phyloP scores from a whole-genome alignment of 1,284 basidiomycete genomes.

The Dichomitus squalens region DNA sequence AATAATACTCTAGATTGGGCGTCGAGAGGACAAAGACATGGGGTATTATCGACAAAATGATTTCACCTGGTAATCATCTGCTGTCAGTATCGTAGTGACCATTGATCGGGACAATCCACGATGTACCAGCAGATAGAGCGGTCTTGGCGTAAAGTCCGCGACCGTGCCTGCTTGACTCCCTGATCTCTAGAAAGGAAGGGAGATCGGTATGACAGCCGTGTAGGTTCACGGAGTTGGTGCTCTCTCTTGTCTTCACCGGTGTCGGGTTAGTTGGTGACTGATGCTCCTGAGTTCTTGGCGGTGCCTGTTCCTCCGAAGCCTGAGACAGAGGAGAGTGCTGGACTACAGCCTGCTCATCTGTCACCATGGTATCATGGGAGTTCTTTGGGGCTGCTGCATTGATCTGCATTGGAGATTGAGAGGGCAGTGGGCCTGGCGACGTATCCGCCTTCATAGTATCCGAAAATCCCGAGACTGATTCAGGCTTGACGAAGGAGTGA shows the following conservation, averaged over 20 bases:
- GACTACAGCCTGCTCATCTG: no score
- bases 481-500: conserved; percentile 30
- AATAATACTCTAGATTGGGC: conserved; percentile 59
- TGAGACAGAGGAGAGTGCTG: neutral
- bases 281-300: neutral
- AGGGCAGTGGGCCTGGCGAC: no score
- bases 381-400: no score
- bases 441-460: no score
- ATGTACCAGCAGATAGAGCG: conserved; percentile 41
- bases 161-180: conserved; percentile 23
- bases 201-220: conserved; percentile 24
- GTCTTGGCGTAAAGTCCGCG: conserved; percentile 38
- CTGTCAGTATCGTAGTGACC: neutral
- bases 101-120: neutral
- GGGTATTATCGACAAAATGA: conserved; percentile 59
- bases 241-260: neutral
- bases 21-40: conserved; percentile 70
- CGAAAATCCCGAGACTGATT: neutral
- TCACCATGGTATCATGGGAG: no score
- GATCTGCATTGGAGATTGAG: no score
- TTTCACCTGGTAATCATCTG: conserved; percentile 49
- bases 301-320: neutral
- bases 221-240: conserved; percentile 5
- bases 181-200: conserved; percentile 28
- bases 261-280: neutral